Percentiles rank a stretch among this genome's conserved stretches.
phyloP scores from a whole-genome alignment of 179 eudicot genomes.

The Patellifolia procumbens region DNA sequence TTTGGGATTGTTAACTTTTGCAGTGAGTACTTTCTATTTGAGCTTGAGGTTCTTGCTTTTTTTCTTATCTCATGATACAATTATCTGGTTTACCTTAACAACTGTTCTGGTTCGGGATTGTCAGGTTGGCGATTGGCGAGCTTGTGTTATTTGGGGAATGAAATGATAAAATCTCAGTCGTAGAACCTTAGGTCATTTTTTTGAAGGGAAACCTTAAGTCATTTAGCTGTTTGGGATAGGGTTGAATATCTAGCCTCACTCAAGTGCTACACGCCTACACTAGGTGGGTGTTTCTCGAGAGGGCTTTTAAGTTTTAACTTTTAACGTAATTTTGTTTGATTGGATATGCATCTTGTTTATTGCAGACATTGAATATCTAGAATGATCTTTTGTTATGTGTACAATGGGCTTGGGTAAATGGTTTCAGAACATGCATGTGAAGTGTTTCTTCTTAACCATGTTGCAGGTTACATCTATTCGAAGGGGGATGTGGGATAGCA shows the following conservation, averaged over 20 bases:
- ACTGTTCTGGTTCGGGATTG: not conserved
- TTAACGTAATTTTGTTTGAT: not conserved
- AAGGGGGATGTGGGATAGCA: conserved; percentile 85
- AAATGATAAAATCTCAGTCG: not conserved
- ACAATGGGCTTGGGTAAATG: not conserved
- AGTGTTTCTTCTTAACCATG: conserved; percentile 5
- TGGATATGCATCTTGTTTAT: not conserved
- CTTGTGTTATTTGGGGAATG: not conserved
- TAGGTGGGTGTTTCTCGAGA: not conserved
- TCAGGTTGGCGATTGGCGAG: not conserved
- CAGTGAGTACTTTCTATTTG: too few relatives aligned
- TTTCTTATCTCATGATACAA: too few relatives aligned
- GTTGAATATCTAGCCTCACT: not conserved
- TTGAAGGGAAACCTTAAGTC: too few relatives aligned
- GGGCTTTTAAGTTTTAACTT: not conserved
- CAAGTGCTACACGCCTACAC: not conserved
- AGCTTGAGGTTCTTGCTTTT: too few relatives aligned
- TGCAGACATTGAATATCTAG: too few relatives aligned
- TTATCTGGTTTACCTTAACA: too few relatives aligned
- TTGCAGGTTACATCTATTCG: conserved; percentile 77
- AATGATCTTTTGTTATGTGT: not conserved
- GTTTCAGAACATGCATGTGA: conserved; percentile 7
- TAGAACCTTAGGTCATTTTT: too few relatives aligned
- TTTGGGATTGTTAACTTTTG: too few relatives aligned
- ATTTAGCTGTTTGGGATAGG: not conserved